A percentile compares a stretch with the other conserved stretches of the same genome.
phyloP scores from a whole-genome alignment of 441 rosid genomes.

The Iberis amara region DNA sequence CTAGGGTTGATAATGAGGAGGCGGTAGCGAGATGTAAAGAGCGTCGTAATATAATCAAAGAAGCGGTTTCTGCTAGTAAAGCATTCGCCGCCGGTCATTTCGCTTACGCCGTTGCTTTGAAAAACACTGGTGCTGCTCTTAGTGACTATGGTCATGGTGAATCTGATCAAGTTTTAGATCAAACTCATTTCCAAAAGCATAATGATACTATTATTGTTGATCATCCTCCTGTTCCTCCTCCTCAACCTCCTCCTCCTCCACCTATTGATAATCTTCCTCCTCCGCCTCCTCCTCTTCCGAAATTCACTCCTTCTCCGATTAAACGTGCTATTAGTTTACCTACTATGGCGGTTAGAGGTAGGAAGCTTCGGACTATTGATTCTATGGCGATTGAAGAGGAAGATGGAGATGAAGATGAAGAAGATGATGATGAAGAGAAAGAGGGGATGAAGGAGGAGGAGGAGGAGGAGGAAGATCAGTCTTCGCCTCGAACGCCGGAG shows the following conservation, averaged over 20 bases:
- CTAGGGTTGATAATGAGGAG: conserved; percentile 59
- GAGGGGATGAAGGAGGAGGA: conserved; percentile 20
- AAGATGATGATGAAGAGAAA: background rate
- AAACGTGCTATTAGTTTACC: conserved; percentile 53
- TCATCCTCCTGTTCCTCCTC: conserved; percentile 32
- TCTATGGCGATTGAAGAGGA: conserved; percentile 42
- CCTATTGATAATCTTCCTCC: conserved; percentile 47
- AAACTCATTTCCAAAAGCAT: conserved; percentile 24
- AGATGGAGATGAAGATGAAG: conserved; percentile 35
- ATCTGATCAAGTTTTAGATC: conserved; percentile 35
- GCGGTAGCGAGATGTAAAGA: conserved; percentile 60
- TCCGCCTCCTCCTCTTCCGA: conserved; percentile 59
- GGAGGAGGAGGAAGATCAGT: conserved; percentile 27
- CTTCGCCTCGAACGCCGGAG: conserved; percentile 34
- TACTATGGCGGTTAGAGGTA: conserved; percentile 30
- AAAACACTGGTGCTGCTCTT: conserved; percentile 58
- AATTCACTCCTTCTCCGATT: conserved; percentile 57
- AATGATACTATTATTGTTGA: too few species aligned
- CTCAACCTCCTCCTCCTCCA: conserved; percentile 45
- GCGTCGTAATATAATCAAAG: conserved; percentile 50
- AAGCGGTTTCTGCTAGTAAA: conserved; percentile 51
- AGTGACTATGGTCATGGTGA: conserved; percentile 63
- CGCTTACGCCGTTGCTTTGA: conserved; percentile 48
- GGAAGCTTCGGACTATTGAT: conserved; percentile 30
- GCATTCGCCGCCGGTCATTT: conserved; percentile 57